Evolutionary conservation across 2,329 filamentous ascomycete species (phyloP), one percentile per base, ranked within the genome.

Genomic region (Monilinia laxa): DNA sequence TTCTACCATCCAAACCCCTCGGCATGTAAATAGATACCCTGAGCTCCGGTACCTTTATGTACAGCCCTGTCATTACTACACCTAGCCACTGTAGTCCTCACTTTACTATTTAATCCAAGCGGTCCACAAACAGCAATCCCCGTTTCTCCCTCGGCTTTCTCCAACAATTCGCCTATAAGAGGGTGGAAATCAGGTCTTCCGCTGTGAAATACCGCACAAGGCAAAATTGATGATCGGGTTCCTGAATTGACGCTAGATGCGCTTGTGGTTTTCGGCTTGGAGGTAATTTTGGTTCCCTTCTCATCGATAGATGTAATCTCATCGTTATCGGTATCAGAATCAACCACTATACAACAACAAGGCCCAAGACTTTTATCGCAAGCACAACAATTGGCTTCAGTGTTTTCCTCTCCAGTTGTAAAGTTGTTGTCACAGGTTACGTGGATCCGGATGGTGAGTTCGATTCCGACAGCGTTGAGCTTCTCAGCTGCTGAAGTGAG

Each of bases 41-140:
- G 85, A 0, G 86, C 86, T 0, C 85, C 86, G 0, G 85, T 87
- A 9, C 86, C 85, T 75, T 88, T 88, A 73, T 88, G 85, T 40
- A 88, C 85, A 2, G 83, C 85, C 45, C 85, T 77, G 77, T 88
- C 85, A 71, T 88, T 85, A 64, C 84, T 86, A 68, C 87, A 71
- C 42, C 77, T 78, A 3, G 83, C 82, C 5, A 88, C 85, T 68
- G 80, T 82, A 68, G 83, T 86, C 66, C 85, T 79, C 18, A 84
- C 82, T 62, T 77, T 78, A 4, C 82, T 79, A 7, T 83, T 84
- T 53, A 88, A 76, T 42, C 83, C 83, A 57, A 80, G 79, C 0
- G 85, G 85, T 12, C 85, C 86, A 68, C 86, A 88, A 0, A 87
- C 85, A 0, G 85, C 82, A 0, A 88, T 83, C 1, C 83, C 84